Base-by-base conservation (phyloP, 805 yeast species). In the Saturnispora serradocipensis region DNA sequence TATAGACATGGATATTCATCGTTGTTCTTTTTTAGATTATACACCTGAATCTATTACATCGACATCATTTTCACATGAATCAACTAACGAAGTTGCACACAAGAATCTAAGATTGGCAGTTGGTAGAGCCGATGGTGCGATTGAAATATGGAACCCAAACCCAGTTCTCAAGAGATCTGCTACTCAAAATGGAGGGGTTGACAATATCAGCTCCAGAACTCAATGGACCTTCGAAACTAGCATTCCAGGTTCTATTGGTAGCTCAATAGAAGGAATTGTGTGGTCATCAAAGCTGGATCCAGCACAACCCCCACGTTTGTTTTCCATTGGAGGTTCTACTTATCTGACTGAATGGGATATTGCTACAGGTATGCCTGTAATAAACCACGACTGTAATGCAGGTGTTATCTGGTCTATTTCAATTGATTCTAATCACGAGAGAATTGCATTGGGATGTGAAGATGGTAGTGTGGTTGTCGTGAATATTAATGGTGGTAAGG, bases 271-370 rank as follows among this genome's bases (percentile, higher is more conserved):
- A 70, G 97, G 95, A 0, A 67, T 93, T 8, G 83, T 83, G 20
- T 93, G 98, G 98, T 65, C 84, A 2, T 64, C 71, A 18, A 64
- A 69, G 8, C 45, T 45, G 22, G 74, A 73, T 3, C 74, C 73
- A 11, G 74, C 72, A n/a, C 43, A 48, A 30, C 70, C 66, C 7
- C 77, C 86, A 24, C 76, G 98, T 57, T 73, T 93, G 46, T 93
- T 91, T 64, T 85, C 96, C 36, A 88, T 89, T 57, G 98, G 98
- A 45, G 99, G 97, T 5, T 87, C 97, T 1, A 86, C 96, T 4
- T 76, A 76, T 45, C 72, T 93, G 46, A 88, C 97, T 3, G 99
- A 93, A 65, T 93, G 99, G 98, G 85, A 90, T 64, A 69, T 90
- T 49, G 59, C 70, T 2, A 82, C 86, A 0, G 88, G 95, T 3